Conservation (phyloP, 2,329 filamentous ascomycete genomes). For the Myotisia sp. region DNA sequence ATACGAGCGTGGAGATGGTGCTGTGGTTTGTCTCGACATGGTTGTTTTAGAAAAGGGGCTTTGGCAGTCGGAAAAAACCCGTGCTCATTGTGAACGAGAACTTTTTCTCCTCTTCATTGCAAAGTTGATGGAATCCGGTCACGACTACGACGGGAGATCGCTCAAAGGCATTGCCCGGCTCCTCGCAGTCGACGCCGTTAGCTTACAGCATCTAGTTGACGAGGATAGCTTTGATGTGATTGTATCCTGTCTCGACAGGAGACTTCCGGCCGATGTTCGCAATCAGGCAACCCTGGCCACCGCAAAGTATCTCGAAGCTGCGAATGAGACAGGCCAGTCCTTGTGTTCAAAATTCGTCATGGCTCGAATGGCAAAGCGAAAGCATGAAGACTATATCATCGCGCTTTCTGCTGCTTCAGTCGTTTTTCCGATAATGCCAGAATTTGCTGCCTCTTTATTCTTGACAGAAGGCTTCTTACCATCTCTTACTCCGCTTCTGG, state of each 20-base stretch:
- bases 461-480: slow-evolving; percentile 76
- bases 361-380: slow-evolving; percentile 54
- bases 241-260: slow-evolving; percentile 72
- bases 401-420: slow-evolving; percentile 86
- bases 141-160: slow-evolving; percentile 52
- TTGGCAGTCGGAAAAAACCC: slow-evolving; percentile 31
- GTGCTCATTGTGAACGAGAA: slow-evolving; percentile 33
- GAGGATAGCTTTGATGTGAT: slow-evolving; percentile 70
- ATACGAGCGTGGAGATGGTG: slow-evolving; percentile 34
- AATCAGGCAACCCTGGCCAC: slow-evolving; percentile 70
- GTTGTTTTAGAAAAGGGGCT: slow-evolving; percentile 33
- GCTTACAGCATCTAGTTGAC: slow-evolving; percentile 40
- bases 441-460: slow-evolving; percentile 63
- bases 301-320: slow-evolving; percentile 69
- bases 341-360: slow-evolving; percentile 63
- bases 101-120: slow-evolving; percentile 58
- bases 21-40: slow-evolving; percentile 33
- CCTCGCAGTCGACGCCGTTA: slow-evolving; percentile 40
- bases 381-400: slow-evolving; percentile 75
- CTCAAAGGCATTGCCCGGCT: slow-evolving; percentile 47
- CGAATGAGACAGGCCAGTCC: slow-evolving; percentile 54
- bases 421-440: slow-evolving; percentile 72
- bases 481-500: slow-evolving; percentile 60
- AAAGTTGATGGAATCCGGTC: slow-evolving; percentile 76
- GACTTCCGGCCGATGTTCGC: slow-evolving; percentile 57